A percentile compares a stretch with the other conserved stretches of the same genome.
phyloP scores from a whole-genome alignment of 2,329 filamentous ascomycete species.

The Bipolaris oryzae region DNA sequence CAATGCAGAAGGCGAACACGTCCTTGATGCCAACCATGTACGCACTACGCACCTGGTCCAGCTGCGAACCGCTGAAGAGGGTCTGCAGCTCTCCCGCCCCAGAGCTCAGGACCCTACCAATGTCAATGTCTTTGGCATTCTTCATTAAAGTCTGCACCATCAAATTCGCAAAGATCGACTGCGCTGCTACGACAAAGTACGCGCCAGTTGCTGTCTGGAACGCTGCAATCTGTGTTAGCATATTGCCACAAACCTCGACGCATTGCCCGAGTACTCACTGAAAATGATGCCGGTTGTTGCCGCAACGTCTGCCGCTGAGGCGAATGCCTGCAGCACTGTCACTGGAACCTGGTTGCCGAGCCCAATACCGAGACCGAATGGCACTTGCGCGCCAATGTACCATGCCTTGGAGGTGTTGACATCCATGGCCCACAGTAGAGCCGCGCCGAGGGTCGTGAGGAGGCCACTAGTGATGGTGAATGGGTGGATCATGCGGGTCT shows the following conservation, averaged over 20 bases:
- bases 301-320: background rate
- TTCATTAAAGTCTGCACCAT: background rate
- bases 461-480: background rate
- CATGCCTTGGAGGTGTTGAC: background rate
- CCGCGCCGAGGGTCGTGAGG: background rate
- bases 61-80: background rate
- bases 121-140: background rate
- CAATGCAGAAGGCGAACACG: background rate
- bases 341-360: background rate
- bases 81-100: background rate
- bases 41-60: background rate
- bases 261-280: background rate
- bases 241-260: too few relatives aligned
- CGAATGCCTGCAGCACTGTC: background rate
- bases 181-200: background rate
- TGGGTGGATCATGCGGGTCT: conserved; percentile 15
- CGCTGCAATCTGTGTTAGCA: background rate
- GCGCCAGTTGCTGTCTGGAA: background rate
- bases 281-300: background rate
- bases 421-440: background rate
- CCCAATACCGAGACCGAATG: background rate
- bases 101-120: background rate
- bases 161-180: background rate
- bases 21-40: background rate
- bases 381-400: background rate